phyloP scores from a whole-genome alignment of 2,329 filamentous ascomycete species.

The Colletotrichum abscissum region DNA sequence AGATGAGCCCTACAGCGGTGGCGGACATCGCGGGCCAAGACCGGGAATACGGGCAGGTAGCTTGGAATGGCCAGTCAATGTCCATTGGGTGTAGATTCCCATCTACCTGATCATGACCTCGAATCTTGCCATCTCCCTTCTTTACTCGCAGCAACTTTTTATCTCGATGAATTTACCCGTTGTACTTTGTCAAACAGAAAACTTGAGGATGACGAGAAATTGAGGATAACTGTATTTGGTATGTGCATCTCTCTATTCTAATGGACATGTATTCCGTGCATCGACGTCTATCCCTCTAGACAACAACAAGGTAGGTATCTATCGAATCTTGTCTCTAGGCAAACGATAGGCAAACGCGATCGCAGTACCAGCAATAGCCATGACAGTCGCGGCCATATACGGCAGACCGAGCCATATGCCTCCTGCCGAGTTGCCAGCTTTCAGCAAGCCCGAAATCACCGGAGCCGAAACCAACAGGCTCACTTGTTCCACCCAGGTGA shows the following conservation, averaged over 20 bases:
- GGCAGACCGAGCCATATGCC: slow-evolving; percentile 62
- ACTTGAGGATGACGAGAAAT: neutral
- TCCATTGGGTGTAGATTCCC: neutral
- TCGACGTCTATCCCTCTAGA: neutral
- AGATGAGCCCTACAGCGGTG: neutral
- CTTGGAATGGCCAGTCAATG: neutral
- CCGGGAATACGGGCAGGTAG: neutral
- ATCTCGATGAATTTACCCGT: neutral
- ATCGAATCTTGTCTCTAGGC: slow-evolving; percentile 35
- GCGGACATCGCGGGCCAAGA: neutral
- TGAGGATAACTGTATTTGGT: neutral
- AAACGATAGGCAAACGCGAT: slow-evolving; percentile 46
- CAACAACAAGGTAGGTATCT: neutral
- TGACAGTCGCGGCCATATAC: slow-evolving; percentile 51
- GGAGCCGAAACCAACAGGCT: slow-evolving; percentile 60
- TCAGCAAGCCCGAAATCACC: slow-evolving; percentile 58
- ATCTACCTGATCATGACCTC: no score
- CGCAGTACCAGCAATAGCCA: slow-evolving; percentile 44
- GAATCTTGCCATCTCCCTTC: neutral
- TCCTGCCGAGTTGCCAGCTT: slow-evolving; percentile 56
- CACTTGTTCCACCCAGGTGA: slow-evolving; percentile 61
- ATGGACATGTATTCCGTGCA: neutral
- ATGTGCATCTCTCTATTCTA: neutral
- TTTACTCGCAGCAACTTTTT: no score
- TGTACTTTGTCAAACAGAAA: neutral